Conservation (phyloP, 768 basidiomycete genomes). For the Leucocoprinus birnbaumii region DNA sequence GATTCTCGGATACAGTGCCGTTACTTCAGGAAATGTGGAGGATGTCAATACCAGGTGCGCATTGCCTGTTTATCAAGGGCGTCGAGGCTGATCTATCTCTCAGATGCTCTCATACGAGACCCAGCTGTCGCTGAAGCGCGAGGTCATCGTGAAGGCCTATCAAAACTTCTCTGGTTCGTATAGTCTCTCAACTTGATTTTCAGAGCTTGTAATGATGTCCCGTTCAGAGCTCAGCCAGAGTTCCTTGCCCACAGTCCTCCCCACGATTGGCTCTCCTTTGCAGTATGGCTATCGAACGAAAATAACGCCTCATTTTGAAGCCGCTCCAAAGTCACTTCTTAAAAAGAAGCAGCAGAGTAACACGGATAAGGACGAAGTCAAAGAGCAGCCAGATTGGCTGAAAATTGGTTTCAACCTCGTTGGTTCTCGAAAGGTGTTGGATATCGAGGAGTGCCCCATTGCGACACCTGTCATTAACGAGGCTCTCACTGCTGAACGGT, state of each 20-base stretch:
- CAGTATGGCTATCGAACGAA: constrained; percentile 95
- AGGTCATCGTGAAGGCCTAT: constrained; percentile 84
- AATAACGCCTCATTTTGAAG: constrained; percentile 94
- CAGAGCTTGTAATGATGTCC: background rate
- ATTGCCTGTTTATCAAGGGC: background rate
- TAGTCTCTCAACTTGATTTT: background rate
- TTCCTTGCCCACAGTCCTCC: constrained; percentile 59
- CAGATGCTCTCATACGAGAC: constrained; percentile 88
- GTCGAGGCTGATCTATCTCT: background rate
- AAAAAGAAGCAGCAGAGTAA: constrained; percentile 12
- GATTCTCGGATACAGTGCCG: constrained; percentile 66
- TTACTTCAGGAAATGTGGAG: constrained; percentile 88
- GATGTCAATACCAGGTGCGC: constrained; percentile 90
- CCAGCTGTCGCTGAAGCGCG: constrained; percentile 84
- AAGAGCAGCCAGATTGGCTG: constrained; percentile 59
- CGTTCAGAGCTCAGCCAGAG: constrained; percentile 48
- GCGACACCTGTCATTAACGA: constrained; percentile 79
- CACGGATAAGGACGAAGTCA: constrained; percentile 10
- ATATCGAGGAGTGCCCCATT: constrained; percentile 98
- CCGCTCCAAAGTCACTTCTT: constrained; percentile 47
- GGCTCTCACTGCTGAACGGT: constrained; percentile 56
- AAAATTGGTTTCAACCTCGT: constrained; percentile 89
- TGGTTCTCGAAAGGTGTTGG: constrained; percentile 71
- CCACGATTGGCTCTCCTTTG: constrained; percentile 84
- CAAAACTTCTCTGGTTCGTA: constrained; percentile 64